These are phyloP conservation scores for Candida mesenterica DNA, from an alignment of 1,139 yeast genomes.

Conservation along the genomic window DNA sequence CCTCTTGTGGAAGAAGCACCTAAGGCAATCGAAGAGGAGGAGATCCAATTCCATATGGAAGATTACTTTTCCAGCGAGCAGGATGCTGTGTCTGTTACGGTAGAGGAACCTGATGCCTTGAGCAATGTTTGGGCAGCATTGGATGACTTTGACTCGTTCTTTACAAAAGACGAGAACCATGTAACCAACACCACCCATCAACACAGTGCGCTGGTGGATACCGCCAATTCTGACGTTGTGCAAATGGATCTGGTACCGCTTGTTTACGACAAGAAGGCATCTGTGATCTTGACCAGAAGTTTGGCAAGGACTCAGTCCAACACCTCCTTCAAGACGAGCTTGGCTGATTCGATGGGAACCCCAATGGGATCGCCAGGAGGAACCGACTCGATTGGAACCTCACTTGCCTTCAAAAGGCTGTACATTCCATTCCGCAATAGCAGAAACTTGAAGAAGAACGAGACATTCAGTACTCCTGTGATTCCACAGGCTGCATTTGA, in stretches of 20 bases:
- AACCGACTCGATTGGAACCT: slow-evolving; percentile 7
- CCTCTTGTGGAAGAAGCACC: slow-evolving; percentile 28
- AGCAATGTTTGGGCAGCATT: slow-evolving; percentile 97
- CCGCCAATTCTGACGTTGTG: slow-evolving; percentile 38
- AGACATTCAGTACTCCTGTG: slow-evolving; percentile 20
- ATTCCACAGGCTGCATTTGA: slow-evolving; percentile 8
- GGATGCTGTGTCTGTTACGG: slow-evolving; percentile 39
- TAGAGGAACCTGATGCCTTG: slow-evolving; percentile 67
- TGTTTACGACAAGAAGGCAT: slow-evolving; percentile 76
- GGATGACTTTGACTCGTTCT: slow-evolving; percentile 89
- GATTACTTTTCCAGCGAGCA: slow-evolving; percentile 49
- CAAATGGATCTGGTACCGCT: slow-evolving; percentile 74
- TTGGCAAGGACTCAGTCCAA: slow-evolving; percentile 75
- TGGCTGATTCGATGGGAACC: slow-evolving; percentile 60
- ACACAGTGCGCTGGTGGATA: slow-evolving; percentile 53
- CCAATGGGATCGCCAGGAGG: slow-evolving; percentile 9
- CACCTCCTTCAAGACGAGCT: slow-evolving; percentile 69
- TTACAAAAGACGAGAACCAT: slow-evolving; percentile 58
- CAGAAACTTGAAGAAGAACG: slow-evolving; percentile 17
- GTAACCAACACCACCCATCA: slow-evolving; percentile 33
- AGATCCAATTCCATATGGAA: slow-evolving; percentile 63
- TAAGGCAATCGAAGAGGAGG: slow-evolving; percentile 31
- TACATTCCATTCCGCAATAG: slow-evolving; percentile 47
- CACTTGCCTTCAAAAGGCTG: slow-evolving; percentile 30
- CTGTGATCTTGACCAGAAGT: slow-evolving; percentile 69